Evolutionary conservation across 345 rosid genomes (phyloP).

Genomic region (Arabidopsis arenosa): DNA sequence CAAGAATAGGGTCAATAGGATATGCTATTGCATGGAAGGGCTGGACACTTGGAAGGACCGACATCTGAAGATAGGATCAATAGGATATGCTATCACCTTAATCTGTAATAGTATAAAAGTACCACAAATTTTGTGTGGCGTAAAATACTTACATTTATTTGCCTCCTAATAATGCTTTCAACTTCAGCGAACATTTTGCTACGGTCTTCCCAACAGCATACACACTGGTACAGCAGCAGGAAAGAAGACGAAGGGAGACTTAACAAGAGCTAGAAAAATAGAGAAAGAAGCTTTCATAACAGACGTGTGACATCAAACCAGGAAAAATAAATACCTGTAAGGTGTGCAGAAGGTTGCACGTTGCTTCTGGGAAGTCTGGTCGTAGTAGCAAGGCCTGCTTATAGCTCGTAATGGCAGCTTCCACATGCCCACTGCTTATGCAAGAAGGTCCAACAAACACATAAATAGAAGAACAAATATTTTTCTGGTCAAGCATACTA

Average conservation of each 20-base stretch:
- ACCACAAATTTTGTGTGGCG: background rate
- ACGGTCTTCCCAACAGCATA: slow-evolving; percentile 95
- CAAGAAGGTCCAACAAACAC: slow-evolving; percentile 27
- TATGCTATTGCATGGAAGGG: slow-evolving; percentile 99
- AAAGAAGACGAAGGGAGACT: background rate
- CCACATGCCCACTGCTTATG: slow-evolving; percentile 79
- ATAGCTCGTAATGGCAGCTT: slow-evolving; percentile 92
- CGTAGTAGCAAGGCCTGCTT: slow-evolving; percentile 83
- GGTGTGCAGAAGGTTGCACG: slow-evolving; percentile 95
- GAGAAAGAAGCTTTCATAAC: slow-evolving; percentile 28
- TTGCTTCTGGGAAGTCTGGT: slow-evolving; percentile 97
- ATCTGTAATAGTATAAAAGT: slow-evolving; percentile 21
- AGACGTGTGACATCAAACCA: slow-evolving; percentile 12
- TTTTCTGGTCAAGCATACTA: background rate
- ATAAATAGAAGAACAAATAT: slow-evolving; percentile 20
- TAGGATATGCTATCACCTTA: slow-evolving; percentile 10
- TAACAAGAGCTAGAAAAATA: slow-evolving; percentile 2
- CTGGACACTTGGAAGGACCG: slow-evolving; percentile 94
- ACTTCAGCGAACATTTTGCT: slow-evolving; percentile 83
- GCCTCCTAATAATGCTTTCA: slow-evolving; percentile 85
- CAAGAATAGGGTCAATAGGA: slow-evolving; percentile 93
- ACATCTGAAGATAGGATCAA: slow-evolving; percentile 59
- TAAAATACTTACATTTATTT: slow-evolving; percentile 65
- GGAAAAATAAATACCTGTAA: slow-evolving; percentile 62
- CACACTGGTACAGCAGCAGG: slow-evolving; percentile 58